Base-by-base conservation (phyloP, 129 eudicot species). In the Kitagawia praeruptora region DNA sequence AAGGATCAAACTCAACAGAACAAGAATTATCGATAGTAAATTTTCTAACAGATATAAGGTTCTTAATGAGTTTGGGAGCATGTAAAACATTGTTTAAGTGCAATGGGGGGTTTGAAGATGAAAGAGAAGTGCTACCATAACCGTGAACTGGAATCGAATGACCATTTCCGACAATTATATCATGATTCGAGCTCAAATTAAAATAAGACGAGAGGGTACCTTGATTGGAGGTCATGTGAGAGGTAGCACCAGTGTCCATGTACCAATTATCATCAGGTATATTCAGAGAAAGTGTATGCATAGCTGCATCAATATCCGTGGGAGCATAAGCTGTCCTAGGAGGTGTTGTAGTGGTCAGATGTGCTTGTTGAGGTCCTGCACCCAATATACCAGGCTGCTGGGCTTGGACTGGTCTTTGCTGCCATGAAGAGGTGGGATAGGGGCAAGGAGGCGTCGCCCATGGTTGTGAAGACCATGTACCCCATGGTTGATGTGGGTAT, bases 161-260 rank as follows among this genome's bases (percentile, higher is more conserved):
- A 28, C 74, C 74, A 69, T 16, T 70, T 2, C 9, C 48, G 11
- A 70, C 48, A 70, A 70, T 4, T 3, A 69, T 69, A 70, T 15
- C 3, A 4, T 1, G 14, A 14, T 37, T 70, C 15, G 0, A 39
- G 46, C 75, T 70, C 75, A 40, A 1, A 38, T 70, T 70, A 40
- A 37, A 38, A 70, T 70, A 70, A 40, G 75, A 34, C 12, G 75
- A 37, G n/a, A 70, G 25, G 37, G n/a, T 70, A 38, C 75, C 25
- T 70, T 51, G 44, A 7, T 31, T 2, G 0, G 67, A 4, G 21
- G 79, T 76, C 79, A 76, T 75, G 39, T 76, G 79, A 2, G 69
- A 76, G 1, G 69, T 16, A 0, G 67, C 79, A 7, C 79, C 45
- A 11, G 79, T 76, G 45, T 38, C 75, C 75, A 70, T 70, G 12